Percentiles rank a stretch among this genome's conserved stretches.
phyloP scores from a whole-genome alignment of 1,284 basidiomycete species.

The Vanrija sp. region DNA sequence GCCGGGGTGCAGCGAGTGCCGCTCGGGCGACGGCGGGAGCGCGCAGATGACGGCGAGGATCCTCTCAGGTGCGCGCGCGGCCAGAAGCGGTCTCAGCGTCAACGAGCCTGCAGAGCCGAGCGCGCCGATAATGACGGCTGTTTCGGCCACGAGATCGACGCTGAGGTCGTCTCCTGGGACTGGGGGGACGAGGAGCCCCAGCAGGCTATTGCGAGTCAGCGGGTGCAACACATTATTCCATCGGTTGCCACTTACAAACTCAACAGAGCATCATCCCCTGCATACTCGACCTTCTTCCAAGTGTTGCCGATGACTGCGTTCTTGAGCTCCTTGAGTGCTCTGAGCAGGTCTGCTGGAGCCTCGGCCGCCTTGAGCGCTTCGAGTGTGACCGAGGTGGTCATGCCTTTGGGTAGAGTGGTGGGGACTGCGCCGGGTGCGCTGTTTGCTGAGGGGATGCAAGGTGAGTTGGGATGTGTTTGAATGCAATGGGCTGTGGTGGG shows the following conservation, averaged over 20 bases:
- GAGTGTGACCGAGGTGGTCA: constrained; percentile 12
- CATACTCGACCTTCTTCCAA: constrained; percentile 46
- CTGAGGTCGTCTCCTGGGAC: constrained; percentile 1
- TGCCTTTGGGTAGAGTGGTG: neutral
- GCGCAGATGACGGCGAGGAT: constrained; percentile 27
- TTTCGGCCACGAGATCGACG: constrained; percentile 37
- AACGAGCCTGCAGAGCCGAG: constrained; percentile 41
- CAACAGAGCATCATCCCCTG: constrained; percentile 34
- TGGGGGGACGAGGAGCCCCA: constrained; percentile 17
- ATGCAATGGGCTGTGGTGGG: neutral
- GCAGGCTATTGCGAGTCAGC: constrained; percentile 11
- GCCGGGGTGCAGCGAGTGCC: neutral
- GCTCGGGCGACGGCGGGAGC: constrained; percentile 2
- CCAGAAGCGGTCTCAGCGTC: constrained; percentile 34
- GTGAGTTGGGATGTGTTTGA: neutral
- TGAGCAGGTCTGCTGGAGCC: constrained; percentile 20
- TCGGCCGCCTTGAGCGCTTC: constrained; percentile 8
- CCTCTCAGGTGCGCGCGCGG: constrained; percentile 20
- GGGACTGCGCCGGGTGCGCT: too few relatives aligned
- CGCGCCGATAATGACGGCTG: constrained; percentile 47
- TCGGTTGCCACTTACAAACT: constrained; percentile 23
- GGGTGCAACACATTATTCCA: neutral
- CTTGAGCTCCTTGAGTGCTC: constrained; percentile 44
- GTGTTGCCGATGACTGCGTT: constrained; percentile 48
- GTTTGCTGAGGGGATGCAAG: neutral